Percentiles rank a stretch among this genome's conserved stretches.
Conservation (phyloP, 106 monocot species). For the Apostasia shenzhenica region DNA sequence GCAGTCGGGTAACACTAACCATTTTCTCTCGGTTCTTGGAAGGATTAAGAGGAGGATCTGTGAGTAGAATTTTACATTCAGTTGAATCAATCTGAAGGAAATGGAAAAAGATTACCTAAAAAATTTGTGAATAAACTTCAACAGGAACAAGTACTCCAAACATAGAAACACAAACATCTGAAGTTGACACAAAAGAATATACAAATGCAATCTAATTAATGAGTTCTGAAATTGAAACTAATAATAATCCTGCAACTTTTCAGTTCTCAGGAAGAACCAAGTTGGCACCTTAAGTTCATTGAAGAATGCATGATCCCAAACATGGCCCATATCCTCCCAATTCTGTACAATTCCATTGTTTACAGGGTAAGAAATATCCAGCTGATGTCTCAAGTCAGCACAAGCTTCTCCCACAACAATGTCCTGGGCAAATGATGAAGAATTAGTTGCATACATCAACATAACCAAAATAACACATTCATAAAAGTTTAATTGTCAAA, state of each 20-base stretch:
- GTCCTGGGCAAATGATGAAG: slow-evolving; percentile 35
- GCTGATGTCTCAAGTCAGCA: slow-evolving; percentile 66
- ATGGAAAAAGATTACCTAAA: neutral
- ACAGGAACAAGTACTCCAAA: neutral
- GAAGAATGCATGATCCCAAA: slow-evolving; percentile 93
- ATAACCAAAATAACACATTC: neutral
- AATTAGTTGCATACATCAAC: neutral
- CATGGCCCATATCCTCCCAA: slow-evolving; percentile 96
- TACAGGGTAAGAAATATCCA: slow-evolving; percentile 93
- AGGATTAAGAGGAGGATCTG: slow-evolving; percentile 98
- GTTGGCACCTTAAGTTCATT: slow-evolving; percentile 72
- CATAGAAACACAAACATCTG: slow-evolving; percentile 1
- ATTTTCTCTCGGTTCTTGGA: slow-evolving; percentile 94
- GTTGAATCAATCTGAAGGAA: slow-evolving; percentile 72
- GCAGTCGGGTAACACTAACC: slow-evolving; percentile 27
- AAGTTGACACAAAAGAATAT: neutral
- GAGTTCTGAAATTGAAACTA: neutral
- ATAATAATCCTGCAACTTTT: neutral
- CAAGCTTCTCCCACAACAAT: slow-evolving; percentile 90
- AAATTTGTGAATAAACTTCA: neutral
- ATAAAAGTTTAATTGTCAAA: neutral
- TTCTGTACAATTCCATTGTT: slow-evolving; percentile 96
- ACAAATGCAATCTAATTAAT: neutral
- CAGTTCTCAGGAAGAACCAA: neutral
- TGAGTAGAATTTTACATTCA: slow-evolving; percentile 92